Conservation (phyloP, 1,284 basidiomycete genomes). For the Bondarzewia mesenterica region DNA sequence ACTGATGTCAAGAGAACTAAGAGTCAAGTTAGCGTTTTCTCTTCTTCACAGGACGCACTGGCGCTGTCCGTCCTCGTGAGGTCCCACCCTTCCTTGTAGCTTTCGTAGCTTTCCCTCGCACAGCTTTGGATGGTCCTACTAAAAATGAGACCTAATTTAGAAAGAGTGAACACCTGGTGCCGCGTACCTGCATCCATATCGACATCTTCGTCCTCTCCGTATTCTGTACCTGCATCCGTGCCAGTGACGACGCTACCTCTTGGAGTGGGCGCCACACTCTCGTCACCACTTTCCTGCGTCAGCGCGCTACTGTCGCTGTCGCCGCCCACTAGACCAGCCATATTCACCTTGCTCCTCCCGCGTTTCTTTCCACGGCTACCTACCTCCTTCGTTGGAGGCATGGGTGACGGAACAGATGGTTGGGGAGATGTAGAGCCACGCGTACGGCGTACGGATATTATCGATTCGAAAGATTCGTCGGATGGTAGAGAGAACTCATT, state of each 20-base stretch:
- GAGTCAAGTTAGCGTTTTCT: conserved; percentile 9
- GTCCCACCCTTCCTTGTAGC: conserved; percentile 8
- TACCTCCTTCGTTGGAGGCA: conserved; percentile 22
- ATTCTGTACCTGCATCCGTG: conserved; percentile 62
- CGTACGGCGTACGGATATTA: conserved; percentile 55
- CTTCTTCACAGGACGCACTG: conserved; percentile 10
- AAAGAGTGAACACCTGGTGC: not conserved
- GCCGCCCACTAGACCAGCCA: conserved; percentile 63
- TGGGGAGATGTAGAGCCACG: conserved; percentile 43
- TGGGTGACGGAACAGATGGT: conserved; percentile 45
- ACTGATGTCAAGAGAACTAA: not conserved
- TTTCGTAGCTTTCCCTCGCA: conserved; percentile 3
- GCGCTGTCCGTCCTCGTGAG: conserved; percentile 7
- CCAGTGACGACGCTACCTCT: conserved; percentile 48
- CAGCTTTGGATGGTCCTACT: not conserved
- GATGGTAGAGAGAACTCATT: conserved; percentile 57
- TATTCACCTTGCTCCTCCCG: conserved; percentile 28
- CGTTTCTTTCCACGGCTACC: conserved; percentile 25
- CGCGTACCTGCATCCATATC: conserved; percentile 44
- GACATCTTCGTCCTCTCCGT: conserved; percentile 52
- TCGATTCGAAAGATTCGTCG: conserved; percentile 47
- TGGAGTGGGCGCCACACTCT: conserved; percentile 35
- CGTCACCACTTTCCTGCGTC: conserved; percentile 73
- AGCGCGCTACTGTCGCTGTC: conserved; percentile 76
- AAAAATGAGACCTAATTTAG: not conserved